Percentiles rank a stretch among this genome's conserved stretches.
phyloP scores from a whole-genome alignment of 2,329 filamentous ascomycete genomes.

The Cladosporium sp. region DNA sequence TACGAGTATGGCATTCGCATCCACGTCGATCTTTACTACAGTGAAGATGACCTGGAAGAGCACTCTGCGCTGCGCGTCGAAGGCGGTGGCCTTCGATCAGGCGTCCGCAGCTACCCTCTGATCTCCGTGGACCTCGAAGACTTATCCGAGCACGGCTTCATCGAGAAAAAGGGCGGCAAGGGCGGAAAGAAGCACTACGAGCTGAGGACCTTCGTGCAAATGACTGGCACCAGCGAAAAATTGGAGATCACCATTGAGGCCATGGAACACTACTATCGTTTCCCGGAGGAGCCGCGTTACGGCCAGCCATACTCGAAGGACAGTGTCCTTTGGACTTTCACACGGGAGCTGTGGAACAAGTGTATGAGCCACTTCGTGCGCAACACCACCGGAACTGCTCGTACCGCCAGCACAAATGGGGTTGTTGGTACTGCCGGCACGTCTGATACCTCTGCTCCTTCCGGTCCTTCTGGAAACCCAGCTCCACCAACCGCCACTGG shows the following conservation, averaged over 20 bases:
- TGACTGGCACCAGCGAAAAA: not conserved
- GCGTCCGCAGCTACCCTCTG: not conserved
- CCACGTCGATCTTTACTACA: not conserved
- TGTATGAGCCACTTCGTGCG: not conserved
- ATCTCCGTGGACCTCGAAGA: not conserved
- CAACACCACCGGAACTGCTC: not conserved
- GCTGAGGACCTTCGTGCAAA: not conserved
- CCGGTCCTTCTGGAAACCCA: too few species aligned
- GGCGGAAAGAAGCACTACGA: not conserved
- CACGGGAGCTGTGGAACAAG: not conserved
- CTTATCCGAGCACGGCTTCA: not conserved
- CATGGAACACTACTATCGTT: not conserved
- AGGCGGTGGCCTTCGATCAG: not conserved
- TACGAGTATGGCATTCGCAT: not conserved
- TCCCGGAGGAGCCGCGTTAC: not conserved
- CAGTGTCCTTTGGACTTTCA: not conserved
- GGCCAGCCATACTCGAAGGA: not conserved
- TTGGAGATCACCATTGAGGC: not conserved
- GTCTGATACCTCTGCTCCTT: not conserved
- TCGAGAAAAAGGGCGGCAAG: not conserved
- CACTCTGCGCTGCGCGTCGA: not conserved
- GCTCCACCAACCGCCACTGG: not conserved
- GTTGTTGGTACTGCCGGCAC: not conserved
- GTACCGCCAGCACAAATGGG: too few species aligned
- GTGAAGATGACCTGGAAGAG: not conserved